Percentiles rank a stretch among this genome's conserved stretches.
phyloP scores from a whole-genome alignment of 768 basidiomycete species.

The Tubosaeta sp. region DNA sequence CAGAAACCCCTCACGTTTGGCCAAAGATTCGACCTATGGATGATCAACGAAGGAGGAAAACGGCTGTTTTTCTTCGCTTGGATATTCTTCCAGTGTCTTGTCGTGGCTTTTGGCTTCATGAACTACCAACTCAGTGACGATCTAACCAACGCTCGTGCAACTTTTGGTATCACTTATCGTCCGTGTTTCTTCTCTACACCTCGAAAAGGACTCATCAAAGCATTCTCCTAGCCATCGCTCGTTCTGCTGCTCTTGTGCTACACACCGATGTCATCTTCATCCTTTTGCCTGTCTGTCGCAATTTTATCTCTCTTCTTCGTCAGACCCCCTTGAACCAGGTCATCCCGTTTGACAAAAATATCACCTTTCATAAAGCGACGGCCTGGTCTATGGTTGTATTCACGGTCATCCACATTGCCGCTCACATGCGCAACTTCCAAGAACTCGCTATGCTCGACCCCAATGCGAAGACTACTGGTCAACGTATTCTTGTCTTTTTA shows the following conservation, averaged over 20 bases:
- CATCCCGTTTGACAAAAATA: slow-evolving; percentile 92
- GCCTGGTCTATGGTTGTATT: slow-evolving; percentile 87
- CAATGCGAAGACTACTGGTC: slow-evolving; percentile 47
- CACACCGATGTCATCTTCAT: slow-evolving; percentile 93
- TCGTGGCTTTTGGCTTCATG: slow-evolving; percentile 70
- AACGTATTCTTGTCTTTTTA: slow-evolving; percentile 68
- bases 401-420: slow-evolving; percentile 68
- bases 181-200: slow-evolving; percentile 21
- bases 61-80: slow-evolving; percentile 77
- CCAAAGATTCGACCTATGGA: slow-evolving; percentile 68
- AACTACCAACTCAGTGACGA: slow-evolving; percentile 83
- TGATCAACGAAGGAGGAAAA: slow-evolving; percentile 88
- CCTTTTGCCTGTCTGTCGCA: slow-evolving; percentile 91
- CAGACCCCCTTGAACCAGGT: slow-evolving; percentile 79
- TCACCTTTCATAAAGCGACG: slow-evolving; percentile 86
- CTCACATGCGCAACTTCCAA: slow-evolving; percentile 85
- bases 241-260: slow-evolving; percentile 83
- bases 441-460: slow-evolving; percentile 57
- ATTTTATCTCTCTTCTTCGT: slow-evolving; percentile 87
- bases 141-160: slow-evolving; percentile 54
- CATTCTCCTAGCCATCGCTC: slow-evolving; percentile 63
- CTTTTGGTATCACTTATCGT: slow-evolving; percentile 80
- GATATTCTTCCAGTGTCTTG: slow-evolving; percentile 76
- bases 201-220: background rate
- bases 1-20: slow-evolving; percentile 37